Evolutionary conservation across 805 yeast genomes (phyloP).

Genomic region (Trichomonascus vanleenenianus): DNA sequence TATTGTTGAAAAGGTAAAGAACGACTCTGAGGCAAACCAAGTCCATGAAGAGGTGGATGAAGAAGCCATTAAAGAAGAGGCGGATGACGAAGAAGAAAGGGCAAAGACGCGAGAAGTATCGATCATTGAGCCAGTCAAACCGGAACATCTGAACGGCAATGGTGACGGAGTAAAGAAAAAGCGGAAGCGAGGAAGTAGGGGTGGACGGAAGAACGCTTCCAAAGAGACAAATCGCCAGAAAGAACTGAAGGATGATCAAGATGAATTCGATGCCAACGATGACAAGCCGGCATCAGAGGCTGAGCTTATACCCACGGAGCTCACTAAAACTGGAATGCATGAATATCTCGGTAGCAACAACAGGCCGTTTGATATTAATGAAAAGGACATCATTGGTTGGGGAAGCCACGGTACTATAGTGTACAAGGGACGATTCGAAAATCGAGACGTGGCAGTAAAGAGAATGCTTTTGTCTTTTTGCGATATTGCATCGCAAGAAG

Average conservation of each 20-base stretch:
- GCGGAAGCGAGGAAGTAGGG: slow-evolving; percentile 79
- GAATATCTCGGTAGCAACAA: slow-evolving; percentile 8
- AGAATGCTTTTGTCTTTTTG: slow-evolving; percentile 88
- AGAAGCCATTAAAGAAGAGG: background rate
- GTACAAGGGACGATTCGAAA: slow-evolving; percentile 81
- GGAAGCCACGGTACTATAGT: slow-evolving; percentile 98
- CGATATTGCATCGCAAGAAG: slow-evolving; percentile 91
- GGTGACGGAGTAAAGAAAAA: slow-evolving; percentile 34
- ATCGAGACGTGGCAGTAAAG: slow-evolving; percentile 92
- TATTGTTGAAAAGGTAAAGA: background rate
- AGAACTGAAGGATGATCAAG: slow-evolving; percentile 6
- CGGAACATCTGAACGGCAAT: slow-evolving; percentile 1
- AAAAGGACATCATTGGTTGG: slow-evolving; percentile 71
- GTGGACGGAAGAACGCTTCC: slow-evolving; percentile 52
- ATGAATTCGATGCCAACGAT: background rate
- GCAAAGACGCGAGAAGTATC: slow-evolving; percentile 3
- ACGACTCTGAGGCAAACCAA: background rate
- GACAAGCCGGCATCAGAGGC: background rate
- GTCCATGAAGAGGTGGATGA: background rate
- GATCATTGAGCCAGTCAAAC: slow-evolving; percentile 9
- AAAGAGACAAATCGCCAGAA: background rate
- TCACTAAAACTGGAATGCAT: background rate
- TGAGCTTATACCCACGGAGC: no score
- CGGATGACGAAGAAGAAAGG: background rate
- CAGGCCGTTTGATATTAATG: slow-evolving; percentile 15